Evolutionary conservation across 768 basidiomycete species (phyloP).

Genomic region (button mushroom (Agaricus bisporus)): DNA sequence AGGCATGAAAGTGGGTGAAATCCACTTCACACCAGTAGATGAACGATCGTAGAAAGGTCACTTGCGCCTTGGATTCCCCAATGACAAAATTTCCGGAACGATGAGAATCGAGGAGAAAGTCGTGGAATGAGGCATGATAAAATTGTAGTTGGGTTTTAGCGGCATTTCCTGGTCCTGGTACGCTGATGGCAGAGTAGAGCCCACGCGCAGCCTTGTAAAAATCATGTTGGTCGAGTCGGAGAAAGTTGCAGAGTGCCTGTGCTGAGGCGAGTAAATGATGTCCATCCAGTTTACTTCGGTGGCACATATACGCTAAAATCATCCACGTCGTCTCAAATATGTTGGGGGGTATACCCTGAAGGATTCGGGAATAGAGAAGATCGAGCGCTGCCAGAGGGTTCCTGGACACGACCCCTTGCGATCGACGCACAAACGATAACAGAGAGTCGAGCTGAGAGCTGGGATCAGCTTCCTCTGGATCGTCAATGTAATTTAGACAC

Average conservation of each 20-base stretch:
- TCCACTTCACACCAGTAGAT: background rate
- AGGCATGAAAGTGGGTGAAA: background rate
- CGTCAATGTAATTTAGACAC: background rate
- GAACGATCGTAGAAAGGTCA: background rate
- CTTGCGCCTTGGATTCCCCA: background rate
- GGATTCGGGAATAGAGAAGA: background rate
- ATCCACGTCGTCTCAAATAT: background rate
- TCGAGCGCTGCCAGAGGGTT: background rate
- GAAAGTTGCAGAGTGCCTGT: background rate
- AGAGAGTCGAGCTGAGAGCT: background rate
- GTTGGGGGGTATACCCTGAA: background rate
- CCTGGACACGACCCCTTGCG: background rate
- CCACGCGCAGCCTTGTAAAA: background rate
- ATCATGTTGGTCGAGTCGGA: background rate
- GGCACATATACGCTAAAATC: background rate
- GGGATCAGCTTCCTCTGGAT: background rate
- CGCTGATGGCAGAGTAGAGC: background rate
- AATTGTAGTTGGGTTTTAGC: background rate
- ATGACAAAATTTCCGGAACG: background rate
- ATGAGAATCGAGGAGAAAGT: background rate
- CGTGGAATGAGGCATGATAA: conserved; percentile 5
- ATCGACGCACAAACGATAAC: background rate
- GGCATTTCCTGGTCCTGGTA: background rate
- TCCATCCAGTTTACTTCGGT: too few relatives aligned
- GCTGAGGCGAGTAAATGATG: background rate